Evolutionary conservation across 352 stramenopile genomes (phyloP), one percentile per base, ranked within the genome.

Genomic region (Pseudoperonospora humuli): DNA sequence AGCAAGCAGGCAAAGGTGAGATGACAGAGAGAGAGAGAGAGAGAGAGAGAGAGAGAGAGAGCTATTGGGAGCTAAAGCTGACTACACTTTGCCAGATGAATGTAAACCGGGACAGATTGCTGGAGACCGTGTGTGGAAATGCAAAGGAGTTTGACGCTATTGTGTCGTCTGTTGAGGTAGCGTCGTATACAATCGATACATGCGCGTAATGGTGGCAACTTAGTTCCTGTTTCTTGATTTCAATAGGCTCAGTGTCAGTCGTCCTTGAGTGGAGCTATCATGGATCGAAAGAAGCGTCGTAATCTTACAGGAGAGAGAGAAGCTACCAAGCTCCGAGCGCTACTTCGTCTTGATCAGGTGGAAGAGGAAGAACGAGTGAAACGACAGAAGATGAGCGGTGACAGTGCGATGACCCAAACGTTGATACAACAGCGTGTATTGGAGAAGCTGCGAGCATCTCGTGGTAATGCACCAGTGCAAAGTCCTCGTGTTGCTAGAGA

Each of bases 101-200:
- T 31, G 57, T 88, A 21, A 73, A 86, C 34, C 72, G 71, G 31
- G 50, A 46, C 10, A 80, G 65, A 39, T 44, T 88, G n/a, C 31
- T 86, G 7, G 62, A 73, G 18, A 64, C 67, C 11, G 67, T 84
- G 19, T 84, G 70, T 27, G 76, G 67, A 7, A 82, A 78, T 45
- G 56, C 64, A 15, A 77, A 67, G 26, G 54, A 57, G 8, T 88
- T 88, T 19, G 71, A 84, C 15, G 59, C 71, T 0, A 79, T 88
- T 36, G 70, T 88, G 14, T 73, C 67, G 6, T 84, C 73, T 21
- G 76, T 88, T 28, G 73, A 88, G 55, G 66, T 76, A 8, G n/a
- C n/a, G n/a, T n/a, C n/a, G n/a, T n/a, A n/a, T n/a, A n/a, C n/a
- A n/a, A n/a, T n/a, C n/a, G 14, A 47, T 40, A n/a, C 23, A 15